Base-by-base conservation (phyloP, 2,329 filamentous ascomycete species). In the Pezicula rhizophila region DNA sequence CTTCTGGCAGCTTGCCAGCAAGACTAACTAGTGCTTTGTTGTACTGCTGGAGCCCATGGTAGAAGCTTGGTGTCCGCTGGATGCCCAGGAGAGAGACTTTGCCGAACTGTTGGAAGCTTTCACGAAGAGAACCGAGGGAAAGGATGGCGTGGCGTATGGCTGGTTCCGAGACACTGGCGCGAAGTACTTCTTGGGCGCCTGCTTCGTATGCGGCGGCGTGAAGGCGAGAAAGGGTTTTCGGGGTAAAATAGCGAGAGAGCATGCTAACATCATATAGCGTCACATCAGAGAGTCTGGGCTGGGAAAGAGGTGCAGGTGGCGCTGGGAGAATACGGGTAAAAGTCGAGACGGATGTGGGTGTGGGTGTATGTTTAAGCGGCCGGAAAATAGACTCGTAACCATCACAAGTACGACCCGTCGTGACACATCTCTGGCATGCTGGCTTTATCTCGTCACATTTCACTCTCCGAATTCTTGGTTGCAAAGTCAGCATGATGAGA, bases 381-480 rank as follows among this genome's bases (percentile, higher is more conserved):
- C 61, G 61, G 41, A 72, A 71, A 4, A 64, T 60, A 34, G 68
- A 70, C 52, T 68, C 64, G 49, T 72, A 72, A 47, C 69, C 70
- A 42, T 72, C 70, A 38, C 70, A 72, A 40, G 60, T 66, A 23
- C 69, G 69, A 23, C 69, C 68, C 28, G 69, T 71, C 46, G 52
- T 56, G 59, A 67, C 57, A 51, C 58, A 60, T 52, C 52, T 56
- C 25, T 56, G 48, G 50, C 58, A 60, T 52, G 52, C 56, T 26
- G 58, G 58, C 49, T 58, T 58, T 15, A 46, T 44, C 51, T 59
- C 57, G 47, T 58, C 56, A 47, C 57, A 60, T 57, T 60, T 58
- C 46, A 60, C 37, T 35, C 52, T 58, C 55, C 80, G 70, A 56
- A 75, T 72, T 64, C 79, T 82, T 18, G 18, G 18, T 49, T 66